Base-by-base conservation (phyloP, 257 asterid species). In the Jacaranda copaia region DNA sequence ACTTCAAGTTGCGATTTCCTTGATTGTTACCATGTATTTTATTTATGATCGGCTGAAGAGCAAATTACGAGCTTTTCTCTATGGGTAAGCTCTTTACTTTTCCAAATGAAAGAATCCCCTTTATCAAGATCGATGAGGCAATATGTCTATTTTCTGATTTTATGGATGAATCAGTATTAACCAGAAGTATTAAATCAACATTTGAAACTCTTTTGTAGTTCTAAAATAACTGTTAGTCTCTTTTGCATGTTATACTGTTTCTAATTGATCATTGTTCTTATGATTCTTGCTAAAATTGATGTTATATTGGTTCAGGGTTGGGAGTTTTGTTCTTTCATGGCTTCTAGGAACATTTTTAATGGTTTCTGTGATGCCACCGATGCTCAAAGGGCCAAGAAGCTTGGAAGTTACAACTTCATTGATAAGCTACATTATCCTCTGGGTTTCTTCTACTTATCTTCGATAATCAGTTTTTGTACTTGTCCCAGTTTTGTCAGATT, bases 341-440 rank as follows among this genome's bases (percentile, higher is more conserved):
- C 88, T 96, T 73, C 58, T 93, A n/a, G 99, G 99, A 66, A 93
- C 99, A 18, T 93, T 95, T 84, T 67, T 95, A 86, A 95, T 95
- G 97, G 98, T 93, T 43, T 93, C 98, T 71, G 97, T 95, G 80
- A 86, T 95, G 86, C 99, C 99, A 63, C 98, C 98, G 1, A 72
- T 93, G 78, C 92, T 91, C 63, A 90, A 87, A 84, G 97, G 98
- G 66, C 90, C 91, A 64, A 90, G 89, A 83, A 93, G 97, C 82
- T 86, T 95, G 92, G 98, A 95, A 90, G 98, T 95, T 78, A 88
- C 96, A 19, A 95, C 98, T 56, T 91, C 99, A 49, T 77, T 95
- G 93, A 79, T 93, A 84, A 90, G 96, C 89, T 95, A 91, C 85
- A 82, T 90, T 75, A 76, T 95, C 80, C 89, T 95, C 42, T 91